Base-by-base conservation (phyloP, 2,329 filamentous ascomycete genomes). In the Cladosporium austrohemisphaericum region DNA sequence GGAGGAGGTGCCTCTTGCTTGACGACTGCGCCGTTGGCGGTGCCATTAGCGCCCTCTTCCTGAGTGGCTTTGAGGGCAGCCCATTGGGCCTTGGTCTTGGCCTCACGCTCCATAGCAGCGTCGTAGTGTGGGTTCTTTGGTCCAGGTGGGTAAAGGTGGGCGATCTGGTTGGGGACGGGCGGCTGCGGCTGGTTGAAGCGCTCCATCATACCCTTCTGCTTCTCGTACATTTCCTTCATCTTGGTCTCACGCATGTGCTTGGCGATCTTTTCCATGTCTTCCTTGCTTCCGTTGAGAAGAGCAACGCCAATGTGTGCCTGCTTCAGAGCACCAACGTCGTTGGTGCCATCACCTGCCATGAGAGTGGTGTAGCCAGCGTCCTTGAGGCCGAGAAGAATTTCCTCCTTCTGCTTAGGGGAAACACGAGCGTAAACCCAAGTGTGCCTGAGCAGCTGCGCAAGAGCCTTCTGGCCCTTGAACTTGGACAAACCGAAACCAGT, bases 191-290 rank as follows among this genome's bases (percentile, higher is more conserved):
- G 91, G 67, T 95, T 95, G 79, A 97, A 98, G 56, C 92, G 83
- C 65, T 86, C 81, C 88, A 98, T 96, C 68, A 98, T 78, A 38
- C 84, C 76, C 50, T 86, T 80, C 68, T 98, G 93, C 76, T 98
- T 97, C 74, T 97, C 89, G 67, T 98, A 98, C 56, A 98, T 81
- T 57, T 96, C 91, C 78, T 96, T 97, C 88, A 98, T 94, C 77
- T 90, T 95, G 32, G 86, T 95, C 68, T 90, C 95, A 60, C 93
- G 86, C 63, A 86, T 85, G 70, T 98, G 91, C 65, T 97, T 93
- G 20, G 87, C 85, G 60, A 98, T 98, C 67, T 85, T 90, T 50
- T 84, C 85, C 47, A 98, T 79, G 66, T 97, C 93, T 18, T 97
- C 88, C 57, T 84, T 85, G 1, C 91, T 94, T 55, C 93, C 93